These are phyloP conservation scores for Epithemia pelagica DNA, from an alignment of 108 stramenopile genomes.

Conservation along the genomic window DNA sequence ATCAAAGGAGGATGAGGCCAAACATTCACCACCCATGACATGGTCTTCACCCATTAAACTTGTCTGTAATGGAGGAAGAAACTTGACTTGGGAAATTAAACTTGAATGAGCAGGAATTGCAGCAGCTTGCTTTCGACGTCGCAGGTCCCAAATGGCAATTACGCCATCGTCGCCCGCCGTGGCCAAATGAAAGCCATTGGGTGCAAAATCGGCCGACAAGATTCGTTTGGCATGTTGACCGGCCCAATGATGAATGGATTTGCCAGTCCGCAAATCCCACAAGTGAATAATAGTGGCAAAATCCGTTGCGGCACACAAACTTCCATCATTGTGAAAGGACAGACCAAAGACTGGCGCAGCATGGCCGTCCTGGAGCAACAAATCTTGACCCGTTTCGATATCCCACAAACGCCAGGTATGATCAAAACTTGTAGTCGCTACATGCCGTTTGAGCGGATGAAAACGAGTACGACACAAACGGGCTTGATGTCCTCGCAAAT, in stretches of 20 bases:
- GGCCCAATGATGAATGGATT: slow-evolving; percentile 70
- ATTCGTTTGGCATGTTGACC: slow-evolving; percentile 89
- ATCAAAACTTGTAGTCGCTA: slow-evolving; percentile 94
- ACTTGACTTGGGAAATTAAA: slow-evolving; percentile 85
- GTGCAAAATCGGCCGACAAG: slow-evolving; percentile 69
- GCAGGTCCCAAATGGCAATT: slow-evolving; percentile 89
- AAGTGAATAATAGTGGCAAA: slow-evolving; percentile 84
- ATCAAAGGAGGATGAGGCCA: slow-evolving; percentile 92
- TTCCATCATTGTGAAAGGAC: slow-evolving; percentile 94
- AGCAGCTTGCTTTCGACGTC: slow-evolving; percentile 70
- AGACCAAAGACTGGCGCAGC: slow-evolving; percentile 85
- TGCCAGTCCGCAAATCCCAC: slow-evolving; percentile 97
- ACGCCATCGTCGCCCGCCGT: slow-evolving; percentile 89
- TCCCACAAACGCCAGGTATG: slow-evolving; percentile 99
- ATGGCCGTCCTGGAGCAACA: slow-evolving; percentile 97
- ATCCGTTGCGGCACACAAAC: slow-evolving; percentile 90
- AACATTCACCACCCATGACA: slow-evolving; percentile 66
- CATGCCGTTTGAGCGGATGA: slow-evolving; percentile 82
- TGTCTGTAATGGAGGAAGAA: slow-evolving; percentile 8
- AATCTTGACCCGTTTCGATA: slow-evolving; percentile 77
- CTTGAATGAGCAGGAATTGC: slow-evolving; percentile 92
- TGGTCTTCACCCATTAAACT: no score
- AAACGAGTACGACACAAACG: slow-evolving; percentile 89
- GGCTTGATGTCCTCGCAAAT: slow-evolving; percentile 81
- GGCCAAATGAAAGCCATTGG: slow-evolving; percentile 91